Evolutionary conservation across 371 early-diverging fungal genomes (phyloP).

Genomic region (Mortierella sp.): DNA sequence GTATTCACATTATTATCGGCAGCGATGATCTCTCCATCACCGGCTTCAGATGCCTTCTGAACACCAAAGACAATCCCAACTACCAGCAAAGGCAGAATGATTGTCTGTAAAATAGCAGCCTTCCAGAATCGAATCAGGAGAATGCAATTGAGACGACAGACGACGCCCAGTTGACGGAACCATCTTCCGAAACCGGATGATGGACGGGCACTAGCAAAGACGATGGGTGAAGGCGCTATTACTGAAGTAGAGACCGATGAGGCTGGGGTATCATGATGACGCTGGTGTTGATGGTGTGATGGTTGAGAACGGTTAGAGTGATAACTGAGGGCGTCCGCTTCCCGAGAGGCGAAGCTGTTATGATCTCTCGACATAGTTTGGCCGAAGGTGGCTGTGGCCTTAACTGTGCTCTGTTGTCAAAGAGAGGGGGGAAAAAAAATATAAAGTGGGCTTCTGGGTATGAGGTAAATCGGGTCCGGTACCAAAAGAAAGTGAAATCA

Average conservation of each 20-base stretch:
- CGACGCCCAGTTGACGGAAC: slow-evolving; percentile 41
- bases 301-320: neutral
- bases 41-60: slow-evolving; percentile 13
- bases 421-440: no score
- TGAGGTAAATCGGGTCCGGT: no score
- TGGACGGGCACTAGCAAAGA: slow-evolving; percentile 36
- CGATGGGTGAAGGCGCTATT: slow-evolving; percentile 13
- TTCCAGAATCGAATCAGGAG: slow-evolving; percentile 50
- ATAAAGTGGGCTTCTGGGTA: no score
- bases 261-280: neutral
- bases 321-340: no score
- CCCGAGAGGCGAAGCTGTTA: no score
- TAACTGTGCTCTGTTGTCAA: no score
- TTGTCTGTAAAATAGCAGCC: slow-evolving; percentile 31
- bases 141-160: slow-evolving; percentile 44
- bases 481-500: no score
- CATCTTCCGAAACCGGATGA: slow-evolving; percentile 18
- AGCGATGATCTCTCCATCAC: slow-evolving; percentile 8
- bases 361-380: no score
- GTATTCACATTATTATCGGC: slow-evolving; percentile 14
- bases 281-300: neutral
- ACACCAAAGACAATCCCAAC: slow-evolving; percentile 31
- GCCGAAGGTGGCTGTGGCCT: no score
- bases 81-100: slow-evolving; percentile 34
- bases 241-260: neutral